Evolutionary conservation across 139 green algal genomes (phyloP).

Genomic region (Volvox reticuliferus): DNA sequence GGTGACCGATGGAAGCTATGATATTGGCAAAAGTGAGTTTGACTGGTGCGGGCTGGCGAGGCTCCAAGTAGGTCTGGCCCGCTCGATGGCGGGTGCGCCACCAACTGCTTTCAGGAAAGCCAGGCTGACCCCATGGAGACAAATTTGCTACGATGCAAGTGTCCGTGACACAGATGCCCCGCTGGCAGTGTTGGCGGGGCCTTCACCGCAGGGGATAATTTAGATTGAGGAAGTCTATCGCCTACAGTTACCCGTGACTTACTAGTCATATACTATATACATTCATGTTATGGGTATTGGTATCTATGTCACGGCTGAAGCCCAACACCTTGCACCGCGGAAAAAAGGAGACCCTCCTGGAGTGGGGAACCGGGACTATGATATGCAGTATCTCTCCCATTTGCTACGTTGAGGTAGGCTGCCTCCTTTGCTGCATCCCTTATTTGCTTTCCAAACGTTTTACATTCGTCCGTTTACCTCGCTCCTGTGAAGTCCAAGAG

Average conservation of each 20-base stretch:
- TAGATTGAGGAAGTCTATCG: neutral
- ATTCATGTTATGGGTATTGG: too few species aligned
- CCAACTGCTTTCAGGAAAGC: neutral
- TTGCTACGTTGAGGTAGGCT: too few species aligned
- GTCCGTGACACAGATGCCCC: neutral
- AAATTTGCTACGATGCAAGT: neutral
- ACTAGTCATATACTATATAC: too few species aligned
- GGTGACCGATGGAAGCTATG: neutral
- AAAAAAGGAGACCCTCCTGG: too few species aligned
- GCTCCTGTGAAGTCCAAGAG: too few species aligned
- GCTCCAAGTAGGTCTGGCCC: neutral
- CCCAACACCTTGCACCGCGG: too few species aligned
- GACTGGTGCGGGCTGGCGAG: neutral
- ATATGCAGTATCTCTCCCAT: too few species aligned
- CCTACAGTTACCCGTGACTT: neutral
- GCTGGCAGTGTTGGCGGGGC: neutral
- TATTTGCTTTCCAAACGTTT: too few species aligned
- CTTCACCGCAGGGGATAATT: neutral
- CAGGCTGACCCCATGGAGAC: neutral
- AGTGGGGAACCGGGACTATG: neutral
- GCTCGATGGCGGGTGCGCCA: conserved; percentile 10
- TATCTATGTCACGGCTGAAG: too few species aligned
- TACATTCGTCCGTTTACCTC: too few species aligned
- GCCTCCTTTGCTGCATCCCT: too few species aligned
- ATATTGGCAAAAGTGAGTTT: neutral